Evolutionary conservation across 176 grass and related monocot genomes (phyloP).

Genomic region (Phyllostachys edulis): DNA sequence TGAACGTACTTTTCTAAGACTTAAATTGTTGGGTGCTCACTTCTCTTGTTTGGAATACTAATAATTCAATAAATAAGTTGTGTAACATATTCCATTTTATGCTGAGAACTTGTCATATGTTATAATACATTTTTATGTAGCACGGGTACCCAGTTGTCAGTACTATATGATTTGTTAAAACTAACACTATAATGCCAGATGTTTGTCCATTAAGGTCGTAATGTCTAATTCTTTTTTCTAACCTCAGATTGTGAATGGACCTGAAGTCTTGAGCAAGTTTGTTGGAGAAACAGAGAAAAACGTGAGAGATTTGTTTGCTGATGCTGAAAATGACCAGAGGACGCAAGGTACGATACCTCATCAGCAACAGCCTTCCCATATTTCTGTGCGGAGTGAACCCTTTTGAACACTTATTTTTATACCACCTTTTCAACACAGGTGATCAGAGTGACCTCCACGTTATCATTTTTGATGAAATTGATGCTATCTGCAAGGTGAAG

Average conservation of each 20-base stretch:
- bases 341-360: conserved; percentile 44
- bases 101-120: neutral
- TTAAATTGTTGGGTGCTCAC: neutral
- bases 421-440: conserved; percentile 46
- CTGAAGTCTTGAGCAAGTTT: conserved; percentile 95
- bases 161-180: conserved; percentile 14
- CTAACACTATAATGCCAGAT: conserved; percentile 18
- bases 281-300: conserved; percentile 99
- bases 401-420: conserved; percentile 2
- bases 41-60: neutral
- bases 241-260: conserved; percentile 74
- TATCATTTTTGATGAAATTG: conserved; percentile 99
- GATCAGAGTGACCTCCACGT: conserved; percentile 96
- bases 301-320: conserved; percentile 95
- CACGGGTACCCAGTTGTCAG: neutral
- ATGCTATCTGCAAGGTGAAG: conserved; percentile 72
- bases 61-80: neutral
- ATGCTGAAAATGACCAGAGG: conserved; percentile 91
- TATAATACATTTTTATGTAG: conserved; percentile 8
- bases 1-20: neutral
- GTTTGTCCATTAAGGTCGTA: neutral
- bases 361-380: conserved; percentile 19
- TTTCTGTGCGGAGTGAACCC: conserved; percentile 15
- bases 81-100: conserved; percentile 13
- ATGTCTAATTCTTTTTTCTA: conserved; percentile 3